phyloP scores from a whole-genome alignment of 2,329 filamentous ascomycete species.

The Emmonsia crescens region DNA sequence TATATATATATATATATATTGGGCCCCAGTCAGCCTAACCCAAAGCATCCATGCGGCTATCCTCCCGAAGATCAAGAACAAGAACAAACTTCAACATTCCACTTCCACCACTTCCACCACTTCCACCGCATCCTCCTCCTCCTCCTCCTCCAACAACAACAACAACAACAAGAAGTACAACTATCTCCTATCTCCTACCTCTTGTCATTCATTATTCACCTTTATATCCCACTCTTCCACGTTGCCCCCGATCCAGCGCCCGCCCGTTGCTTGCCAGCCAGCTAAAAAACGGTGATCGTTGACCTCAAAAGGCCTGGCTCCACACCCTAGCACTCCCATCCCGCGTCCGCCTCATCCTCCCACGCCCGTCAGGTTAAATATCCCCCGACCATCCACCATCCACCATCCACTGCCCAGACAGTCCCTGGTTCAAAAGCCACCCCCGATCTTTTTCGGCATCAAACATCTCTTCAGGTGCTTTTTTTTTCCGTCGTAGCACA shows the following conservation, averaged over 20 bases:
- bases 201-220: conserved; percentile 5
- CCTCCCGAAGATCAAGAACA: no score
- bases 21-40: background rate
- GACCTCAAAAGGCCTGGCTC: background rate
- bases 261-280: background rate
- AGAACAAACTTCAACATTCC: no score
- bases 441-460: background rate
- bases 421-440: background rate
- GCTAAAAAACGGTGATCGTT: background rate
- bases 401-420: background rate
- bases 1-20: no score
- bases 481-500: background rate
- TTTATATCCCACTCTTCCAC: conserved; percentile 7
- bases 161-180: no score
- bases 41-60: background rate
- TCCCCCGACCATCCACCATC: no score
- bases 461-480: background rate
- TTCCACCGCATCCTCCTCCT: background rate
- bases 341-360: background rate
- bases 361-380: background rate
- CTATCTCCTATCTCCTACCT: background rate
- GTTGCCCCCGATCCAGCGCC: background rate
- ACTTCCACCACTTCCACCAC: conserved; percentile 10
- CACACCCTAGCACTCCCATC: background rate
- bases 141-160: no score